Percentiles rank a stretch among this genome's conserved stretches.
Evolutionary conservation across 176 grass and related monocot species (phyloP).

Genomic region (Phragmites australis): DNA sequence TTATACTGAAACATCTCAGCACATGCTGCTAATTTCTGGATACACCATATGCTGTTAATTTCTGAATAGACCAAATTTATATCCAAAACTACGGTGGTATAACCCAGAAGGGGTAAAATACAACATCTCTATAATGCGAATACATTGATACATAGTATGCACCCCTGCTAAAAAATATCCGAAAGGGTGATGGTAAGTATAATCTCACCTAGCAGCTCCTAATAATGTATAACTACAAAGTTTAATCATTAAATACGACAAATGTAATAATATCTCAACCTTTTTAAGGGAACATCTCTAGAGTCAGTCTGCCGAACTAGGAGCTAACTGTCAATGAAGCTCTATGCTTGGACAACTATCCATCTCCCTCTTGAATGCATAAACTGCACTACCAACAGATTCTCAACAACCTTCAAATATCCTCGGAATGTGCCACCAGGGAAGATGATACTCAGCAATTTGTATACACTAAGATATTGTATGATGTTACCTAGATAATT

Average conservation of each 20-base stretch:
- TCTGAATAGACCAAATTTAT: not conserved
- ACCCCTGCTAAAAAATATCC: not conserved
- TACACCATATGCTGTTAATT: not conserved
- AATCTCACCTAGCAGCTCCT: not conserved
- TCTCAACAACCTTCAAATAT: constrained; percentile 31
- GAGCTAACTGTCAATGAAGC: not conserved
- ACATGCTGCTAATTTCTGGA: no score
- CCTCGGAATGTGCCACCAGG: constrained; percentile 5
- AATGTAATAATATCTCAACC: not conserved
- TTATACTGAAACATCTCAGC: no score
- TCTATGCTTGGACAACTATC: not conserved
- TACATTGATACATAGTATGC: constrained; percentile 16
- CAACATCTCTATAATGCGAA: not conserved
- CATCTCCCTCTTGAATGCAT: constrained; percentile 7
- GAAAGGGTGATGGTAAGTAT: not conserved
- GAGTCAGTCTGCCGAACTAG: not conserved
- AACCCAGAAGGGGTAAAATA: not conserved
- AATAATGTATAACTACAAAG: not conserved
- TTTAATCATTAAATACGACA: not conserved
- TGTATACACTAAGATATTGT: not conserved
- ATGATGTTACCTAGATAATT: constrained; percentile 11
- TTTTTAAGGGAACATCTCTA: not conserved
- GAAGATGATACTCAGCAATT: constrained; percentile 4
- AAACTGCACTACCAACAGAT: constrained; percentile 26
- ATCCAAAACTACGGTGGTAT: no score